Evolutionary conservation across 306 rosid genomes (phyloP), one percentile per base, ranked within the genome.

Genomic region (Inga laurina): DNA sequence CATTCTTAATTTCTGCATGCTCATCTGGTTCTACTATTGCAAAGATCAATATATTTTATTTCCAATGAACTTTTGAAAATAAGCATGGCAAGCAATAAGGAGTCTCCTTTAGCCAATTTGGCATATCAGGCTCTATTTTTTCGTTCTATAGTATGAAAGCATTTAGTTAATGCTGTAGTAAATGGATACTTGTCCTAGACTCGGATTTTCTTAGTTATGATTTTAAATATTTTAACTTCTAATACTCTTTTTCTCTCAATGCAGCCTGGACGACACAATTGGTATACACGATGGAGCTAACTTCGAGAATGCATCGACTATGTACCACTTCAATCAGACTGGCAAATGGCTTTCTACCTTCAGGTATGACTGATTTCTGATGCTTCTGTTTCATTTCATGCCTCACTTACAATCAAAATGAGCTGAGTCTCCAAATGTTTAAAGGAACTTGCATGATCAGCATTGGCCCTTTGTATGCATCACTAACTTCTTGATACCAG

Each of bases 291-390:
- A 86, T 46, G 99, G 99, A 74, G 87, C 14, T 68, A 88, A 96
- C 85, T 89, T 89, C 9, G 91, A 90, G 75, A 83, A 89, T 51
- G 59, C 71, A 10, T 76, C 85, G 75, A 43, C 79, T 81, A 84
- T 94, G 72, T 45, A 30, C 71, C 99, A 94, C 68, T 2, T 85
- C 48, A 96, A 94, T 85, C 90, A 71, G 35, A 91, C 97, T 3
- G 88, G 97, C 81, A 85, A 90, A 75, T 96, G 97, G 98, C 44
- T 94, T 82, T 82, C 95, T 54, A 27, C 88, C 57, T 94, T 96
- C 91, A 96, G 91, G 99, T 90, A 88, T 43, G 84, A 34, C 70
- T 70, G 73, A 14, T 62, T 22, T 32, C 22, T 30, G 43, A 37
- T 77, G 4, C 59, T 46, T 84, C 4, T 24, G n/a, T 67, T 70